Evolutionary conservation across 495 filamentous ascomycete species (phyloP), one percentile per base, ranked within the genome.

Genomic region (Penicillium silybi): DNA sequence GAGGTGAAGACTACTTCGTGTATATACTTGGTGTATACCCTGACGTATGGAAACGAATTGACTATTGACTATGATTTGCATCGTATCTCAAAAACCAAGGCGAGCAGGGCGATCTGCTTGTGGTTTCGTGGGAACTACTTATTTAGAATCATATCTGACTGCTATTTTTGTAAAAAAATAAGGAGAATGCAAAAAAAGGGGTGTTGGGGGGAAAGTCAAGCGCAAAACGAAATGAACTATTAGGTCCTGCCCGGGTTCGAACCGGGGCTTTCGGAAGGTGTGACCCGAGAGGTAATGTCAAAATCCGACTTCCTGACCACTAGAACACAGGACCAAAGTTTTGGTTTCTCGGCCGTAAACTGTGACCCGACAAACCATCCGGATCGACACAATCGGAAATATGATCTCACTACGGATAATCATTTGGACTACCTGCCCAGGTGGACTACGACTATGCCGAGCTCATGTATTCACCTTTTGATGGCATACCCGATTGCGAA

Each of bases 11-110:
- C 17, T 10, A 9, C 9, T 38, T 56, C 45, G 18, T 27, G 39
- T 47, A 43, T 58, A 50, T 54, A 54, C 9, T 38, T 48, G 17
- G 22, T 49, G 26, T 47, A 50, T 32, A 42, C 25, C 11, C 25
- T 6, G 5, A n/a, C 6, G 10, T 10, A 23, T n/a, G 2, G 17
- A 23, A 22, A 23, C 25, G 17, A 26, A 20, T 13, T 42, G 40
- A 23, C n/a, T n/a, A 9, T 18, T 43, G 41, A 15, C 25, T 20
- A 26, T 17, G 23, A 22, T 17, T 38, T 15, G 22, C 22, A 23
- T 23, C 22, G 6, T 23, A 23, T 6, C 22, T n/a, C 22, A 6
- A 23, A 23, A 23, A 23, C 22, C 22, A 23, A 23, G 2, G 22
- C 22, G n/a, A n/a, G n/a, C n/a, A n/a, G n/a, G n/a, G n/a, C n/a